These are phyloP conservation scores for Aspergillus aculeatus DNA, from an alignment of 2,329 filamentous ascomycete genomes.

Conservation along the genomic window DNA sequence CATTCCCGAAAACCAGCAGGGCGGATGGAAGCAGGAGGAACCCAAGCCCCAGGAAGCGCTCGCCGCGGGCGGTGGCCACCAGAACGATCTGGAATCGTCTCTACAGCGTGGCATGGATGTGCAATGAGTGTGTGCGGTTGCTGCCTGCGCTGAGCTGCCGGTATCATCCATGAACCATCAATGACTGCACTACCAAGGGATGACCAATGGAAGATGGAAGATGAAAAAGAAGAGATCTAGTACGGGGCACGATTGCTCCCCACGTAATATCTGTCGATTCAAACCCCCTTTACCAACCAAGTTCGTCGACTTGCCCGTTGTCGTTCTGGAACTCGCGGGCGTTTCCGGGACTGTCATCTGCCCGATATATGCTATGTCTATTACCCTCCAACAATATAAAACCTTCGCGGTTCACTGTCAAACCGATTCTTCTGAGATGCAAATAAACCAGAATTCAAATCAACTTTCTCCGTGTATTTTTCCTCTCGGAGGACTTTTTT, in stretches of 20 bases:
- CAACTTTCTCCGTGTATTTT: neutral
- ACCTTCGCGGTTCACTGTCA: neutral
- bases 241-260: neutral
- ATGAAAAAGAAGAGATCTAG: neutral
- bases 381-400: neutral
- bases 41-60: conserved; percentile 60
- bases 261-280: neutral
- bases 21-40: conserved; percentile 57
- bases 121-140: conserved; percentile 17
- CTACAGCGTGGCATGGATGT: conserved; percentile 60
- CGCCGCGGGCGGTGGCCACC: conserved; percentile 42
- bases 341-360: conserved; percentile 9
- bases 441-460: neutral
- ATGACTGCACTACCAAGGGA: neutral
- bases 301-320: neutral
- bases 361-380: neutral
- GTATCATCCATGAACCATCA: neutral
- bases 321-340: conserved; percentile 14
- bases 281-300: neutral
- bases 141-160: neutral
- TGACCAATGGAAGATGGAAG: neutral
- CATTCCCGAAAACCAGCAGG: conserved; percentile 61
- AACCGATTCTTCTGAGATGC: neutral
- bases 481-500: neutral
- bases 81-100: conserved; percentile 49